A percentile compares a stretch with the other conserved stretches of the same genome.
Evolutionary conservation across 148 eudicot genomes (phyloP).

Genomic region (Gaultheria prostrata): DNA sequence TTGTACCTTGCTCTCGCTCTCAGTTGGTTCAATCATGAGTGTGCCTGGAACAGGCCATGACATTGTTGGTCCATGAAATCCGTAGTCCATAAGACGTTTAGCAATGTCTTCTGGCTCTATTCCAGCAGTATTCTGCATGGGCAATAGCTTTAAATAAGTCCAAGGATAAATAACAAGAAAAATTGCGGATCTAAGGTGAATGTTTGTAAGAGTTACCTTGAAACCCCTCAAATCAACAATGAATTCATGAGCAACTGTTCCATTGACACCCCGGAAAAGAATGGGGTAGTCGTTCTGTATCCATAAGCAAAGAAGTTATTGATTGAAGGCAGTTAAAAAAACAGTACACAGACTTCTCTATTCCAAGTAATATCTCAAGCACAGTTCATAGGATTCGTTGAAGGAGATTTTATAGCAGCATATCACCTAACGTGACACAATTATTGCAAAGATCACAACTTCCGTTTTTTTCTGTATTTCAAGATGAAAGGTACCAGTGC

Average conservation of each 20-base stretch:
- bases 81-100: constrained; percentile 96
- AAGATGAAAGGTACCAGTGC: not conserved
- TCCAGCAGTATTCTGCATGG: constrained; percentile 77
- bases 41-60: constrained; percentile 99
- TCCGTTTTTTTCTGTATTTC: not conserved
- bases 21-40: constrained; percentile 99
- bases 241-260: constrained; percentile 96
- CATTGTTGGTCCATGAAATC: constrained; percentile 98
- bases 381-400: not conserved
- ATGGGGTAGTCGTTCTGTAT: constrained; percentile 76
- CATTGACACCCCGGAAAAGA: constrained; percentile 98
- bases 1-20: constrained; percentile 96
- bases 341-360: not conserved
- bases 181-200: not conserved
- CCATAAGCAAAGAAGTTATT: constrained; percentile 17
- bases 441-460: not conserved
- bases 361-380: not conserved
- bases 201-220: constrained; percentile 49
- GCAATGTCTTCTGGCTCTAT: constrained; percentile 97
- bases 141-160: constrained; percentile 22
- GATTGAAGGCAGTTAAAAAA: not conserved
- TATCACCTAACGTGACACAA: constrained; percentile 10
- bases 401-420: not conserved
- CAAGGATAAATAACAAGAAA: not conserved
- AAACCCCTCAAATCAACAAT: constrained; percentile 87